Evolutionary conservation across 352 stramenopile genomes (phyloP), one percentile per base, ranked within the genome.

Genomic region (Chrysophaeum taylorii): DNA sequence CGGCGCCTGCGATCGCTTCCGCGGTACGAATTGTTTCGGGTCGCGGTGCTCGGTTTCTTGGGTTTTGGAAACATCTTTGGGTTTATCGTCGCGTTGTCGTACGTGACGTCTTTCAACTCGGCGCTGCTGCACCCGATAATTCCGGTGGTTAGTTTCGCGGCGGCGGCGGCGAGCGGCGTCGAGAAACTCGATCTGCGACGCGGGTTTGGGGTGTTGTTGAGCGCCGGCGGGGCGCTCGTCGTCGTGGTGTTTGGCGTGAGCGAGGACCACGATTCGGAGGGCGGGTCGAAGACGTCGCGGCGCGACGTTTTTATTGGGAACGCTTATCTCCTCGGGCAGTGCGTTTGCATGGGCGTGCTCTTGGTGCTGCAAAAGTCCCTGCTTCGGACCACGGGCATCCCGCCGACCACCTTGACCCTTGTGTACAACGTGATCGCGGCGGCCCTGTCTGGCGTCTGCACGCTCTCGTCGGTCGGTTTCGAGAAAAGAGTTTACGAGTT

Each of bases 61-160:
- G 50, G 50, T 31, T 62, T 62, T 21, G 50, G 50, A 9, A 62
- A 62, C 50, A 62, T 62, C 50, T 62, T 29, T 31, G 50, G 50
- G 2, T 62, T 62, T 21, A 36, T 62, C 23, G 50, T 62, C 50
- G 50, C 50, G 7, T 31, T 62, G n/a, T 37, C 15, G 25, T 62
- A 62, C 50, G 50, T 62, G 4, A 62, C 50, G n/a, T 25, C 50
- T 5, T 62, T 62, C 50, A 62, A 62, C 50, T 62, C 50, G 15
- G 50, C 50, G 50, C 50, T 62, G 5, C 50, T 62, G 50, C 50
- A 62, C 50, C 50, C 50, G 50, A 36, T n/a, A 12, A 62, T 62
- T 31, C 50, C 50, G 2, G 50, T 62, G 18, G 21, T 54, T 25
- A 25, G 18, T 16, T 16, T 25, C 7, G 45, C 23, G 12, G 45